Conservation (phyloP, 73 alveolate genomes). For the Stentor coeruleus region DNA sequence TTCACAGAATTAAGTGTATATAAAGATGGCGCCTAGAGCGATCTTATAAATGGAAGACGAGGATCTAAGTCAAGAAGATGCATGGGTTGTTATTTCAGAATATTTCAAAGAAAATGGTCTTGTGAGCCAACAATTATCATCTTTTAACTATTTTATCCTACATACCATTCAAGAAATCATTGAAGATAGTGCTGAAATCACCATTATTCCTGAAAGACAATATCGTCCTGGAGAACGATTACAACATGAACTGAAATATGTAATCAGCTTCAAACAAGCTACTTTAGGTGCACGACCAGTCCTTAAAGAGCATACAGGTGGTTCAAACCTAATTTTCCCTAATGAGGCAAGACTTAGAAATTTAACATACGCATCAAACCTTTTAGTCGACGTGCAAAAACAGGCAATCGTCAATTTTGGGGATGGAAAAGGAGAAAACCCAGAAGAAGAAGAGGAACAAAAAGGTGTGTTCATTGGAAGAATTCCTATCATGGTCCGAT, state of each 20-base stretch:
- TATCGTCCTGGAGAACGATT: constrained; percentile 60
- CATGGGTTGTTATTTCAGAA: constrained; percentile 84
- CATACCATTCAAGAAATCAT: constrained; percentile 79
- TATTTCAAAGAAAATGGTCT: constrained; percentile 87
- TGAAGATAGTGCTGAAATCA: constrained; percentile 63
- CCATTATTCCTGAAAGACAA: constrained; percentile 67
- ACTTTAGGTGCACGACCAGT: constrained; percentile 67
- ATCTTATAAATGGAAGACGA: constrained; percentile 41
- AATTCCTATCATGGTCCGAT: constrained; percentile 93
- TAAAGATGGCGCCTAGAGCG: no score
- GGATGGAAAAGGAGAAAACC: constrained; percentile 39
- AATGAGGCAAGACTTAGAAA: constrained; percentile 95
- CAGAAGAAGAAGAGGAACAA: constrained; percentile 36
- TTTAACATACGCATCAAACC: constrained; percentile 83
- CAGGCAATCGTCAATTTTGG: constrained; percentile 46
- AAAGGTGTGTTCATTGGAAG: constrained; percentile 60
- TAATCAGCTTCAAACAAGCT: constrained; percentile 68
- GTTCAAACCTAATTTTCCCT: constrained; percentile 62
- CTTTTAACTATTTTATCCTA: constrained; percentile 79
- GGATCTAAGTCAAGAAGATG: constrained; percentile 81
- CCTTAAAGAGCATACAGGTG: constrained; percentile 47
- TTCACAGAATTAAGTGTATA: no score
- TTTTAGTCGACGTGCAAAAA: constrained; percentile 76
- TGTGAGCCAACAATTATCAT: constrained; percentile 84
- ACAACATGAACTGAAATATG: constrained; percentile 56